Evolutionary conservation across 1,284 basidiomycete genomes (phyloP).

Genomic region (Ustilago xerochloae): DNA sequence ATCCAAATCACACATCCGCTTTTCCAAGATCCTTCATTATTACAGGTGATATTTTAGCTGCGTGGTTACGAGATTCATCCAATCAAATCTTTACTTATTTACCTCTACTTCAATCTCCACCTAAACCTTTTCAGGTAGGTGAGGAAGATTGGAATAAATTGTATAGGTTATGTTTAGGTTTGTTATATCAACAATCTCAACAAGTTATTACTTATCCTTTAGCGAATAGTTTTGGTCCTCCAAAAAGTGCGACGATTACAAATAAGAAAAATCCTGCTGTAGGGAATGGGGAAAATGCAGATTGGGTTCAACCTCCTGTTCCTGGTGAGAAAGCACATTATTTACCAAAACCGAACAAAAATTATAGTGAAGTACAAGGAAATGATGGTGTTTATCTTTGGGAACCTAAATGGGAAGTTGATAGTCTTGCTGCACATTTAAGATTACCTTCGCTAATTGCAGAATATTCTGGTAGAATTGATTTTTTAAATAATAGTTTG

Average conservation of each 20-base stretch:
- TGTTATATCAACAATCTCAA: constrained; percentile 52
- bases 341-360: constrained; percentile 24
- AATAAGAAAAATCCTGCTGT: constrained; percentile 46
- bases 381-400: constrained; percentile 54
- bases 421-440: constrained; percentile 45
- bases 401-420: constrained; percentile 63
- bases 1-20: constrained; percentile 26
- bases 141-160: constrained; percentile 50
- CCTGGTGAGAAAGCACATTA: constrained; percentile 31
- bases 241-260: constrained; percentile 41
- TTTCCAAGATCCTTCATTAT: constrained; percentile 54
- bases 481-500: constrained; percentile 42
- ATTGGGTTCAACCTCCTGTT: constrained; percentile 51
- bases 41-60: constrained; percentile 53
- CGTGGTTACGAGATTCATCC: constrained; percentile 50
- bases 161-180: constrained; percentile 42
- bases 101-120: constrained; percentile 23
- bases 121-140: constrained; percentile 18
- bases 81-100: constrained; percentile 53
- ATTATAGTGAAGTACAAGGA: constrained; percentile 60
- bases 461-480: constrained; percentile 23
- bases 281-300: constrained; percentile 21
- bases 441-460: constrained; percentile 35
- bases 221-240: constrained; percentile 49
- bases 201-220: constrained; percentile 49